Evolutionary conservation across 768 basidiomycete species (phyloP).

Genomic region (Trametes cubensis): DNA sequence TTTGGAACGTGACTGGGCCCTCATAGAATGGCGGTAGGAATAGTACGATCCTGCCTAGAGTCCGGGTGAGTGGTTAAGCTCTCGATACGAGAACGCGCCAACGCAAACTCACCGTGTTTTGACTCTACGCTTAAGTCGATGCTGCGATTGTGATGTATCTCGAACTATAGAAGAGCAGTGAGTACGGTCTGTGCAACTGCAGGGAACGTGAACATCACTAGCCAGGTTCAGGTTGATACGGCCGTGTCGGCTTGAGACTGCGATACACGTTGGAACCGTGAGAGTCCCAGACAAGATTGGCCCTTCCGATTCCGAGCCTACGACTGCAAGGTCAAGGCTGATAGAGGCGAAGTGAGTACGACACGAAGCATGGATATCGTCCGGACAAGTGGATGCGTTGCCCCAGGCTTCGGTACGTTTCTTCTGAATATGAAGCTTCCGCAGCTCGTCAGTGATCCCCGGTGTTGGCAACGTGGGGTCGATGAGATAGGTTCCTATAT

Average conservation of each 20-base stretch:
- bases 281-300: background rate
- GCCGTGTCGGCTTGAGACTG: constrained; percentile 26
- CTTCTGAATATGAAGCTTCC: too few species aligned
- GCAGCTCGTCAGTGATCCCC: background rate
- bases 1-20: constrained; percentile 22
- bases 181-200: background rate
- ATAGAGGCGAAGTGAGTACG: constrained; percentile 29
- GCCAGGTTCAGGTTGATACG: constrained; percentile 30
- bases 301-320: background rate
- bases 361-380: constrained; percentile 29
- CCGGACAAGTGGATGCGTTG: background rate
- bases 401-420: constrained; percentile 15
- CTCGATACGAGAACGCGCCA: too few species aligned
- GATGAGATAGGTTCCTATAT: constrained; percentile 22
- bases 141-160: constrained; percentile 15
- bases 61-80: background rate
- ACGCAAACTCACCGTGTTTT: background rate
- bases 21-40: constrained; percentile 26
- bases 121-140: constrained; percentile 24
- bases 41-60: constrained; percentile 19
- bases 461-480: constrained; percentile 19
- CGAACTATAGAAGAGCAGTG: constrained; percentile 1
- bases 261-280: constrained; percentile 18
- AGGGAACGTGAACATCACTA: background rate
- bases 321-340: constrained; percentile 30